Conservation (phyloP, 2,329 filamentous ascomycete species). For the Aspergillus aculeatus region DNA sequence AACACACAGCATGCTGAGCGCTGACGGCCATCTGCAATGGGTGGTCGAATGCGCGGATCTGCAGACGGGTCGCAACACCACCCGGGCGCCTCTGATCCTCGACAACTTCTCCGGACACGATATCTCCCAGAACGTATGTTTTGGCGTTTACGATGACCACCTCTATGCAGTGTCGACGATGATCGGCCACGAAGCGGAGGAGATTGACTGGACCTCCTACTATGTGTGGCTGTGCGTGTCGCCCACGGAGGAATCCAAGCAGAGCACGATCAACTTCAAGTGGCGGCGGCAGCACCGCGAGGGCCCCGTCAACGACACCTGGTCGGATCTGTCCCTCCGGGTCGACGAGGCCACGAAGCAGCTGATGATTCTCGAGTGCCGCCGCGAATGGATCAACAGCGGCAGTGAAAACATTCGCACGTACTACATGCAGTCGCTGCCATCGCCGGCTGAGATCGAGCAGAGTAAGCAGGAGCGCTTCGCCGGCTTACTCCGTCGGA, state of each 20-base stretch:
- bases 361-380: constrained; percentile 64
- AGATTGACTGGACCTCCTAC: constrained; percentile 24
- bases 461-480: constrained; percentile 10
- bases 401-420: constrained; percentile 61
- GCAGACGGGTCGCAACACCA: constrained; percentile 39
- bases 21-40: constrained; percentile 63
- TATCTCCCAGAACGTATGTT: constrained; percentile 66
- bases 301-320: constrained; percentile 71
- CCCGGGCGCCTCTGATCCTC: constrained; percentile 51
- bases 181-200: neutral
- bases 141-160: constrained; percentile 64
- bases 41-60: constrained; percentile 56
- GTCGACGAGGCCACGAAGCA: constrained; percentile 59
- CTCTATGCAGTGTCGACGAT: constrained; percentile 72
- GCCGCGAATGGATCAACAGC: constrained; percentile 64
- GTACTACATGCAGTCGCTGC: constrained; percentile 58
- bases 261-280: constrained; percentile 51
- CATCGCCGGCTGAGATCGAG: constrained; percentile 27
- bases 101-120: constrained; percentile 62
- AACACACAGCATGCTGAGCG: constrained; percentile 56
- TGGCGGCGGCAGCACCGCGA: constrained; percentile 68
- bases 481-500: neutral
- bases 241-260: constrained; percentile 43
- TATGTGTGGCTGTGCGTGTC: constrained; percentile 67
- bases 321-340: constrained; percentile 65